Base-by-base conservation (phyloP, 2,329 filamentous ascomycete species). In the Alternaria triticina region DNA sequence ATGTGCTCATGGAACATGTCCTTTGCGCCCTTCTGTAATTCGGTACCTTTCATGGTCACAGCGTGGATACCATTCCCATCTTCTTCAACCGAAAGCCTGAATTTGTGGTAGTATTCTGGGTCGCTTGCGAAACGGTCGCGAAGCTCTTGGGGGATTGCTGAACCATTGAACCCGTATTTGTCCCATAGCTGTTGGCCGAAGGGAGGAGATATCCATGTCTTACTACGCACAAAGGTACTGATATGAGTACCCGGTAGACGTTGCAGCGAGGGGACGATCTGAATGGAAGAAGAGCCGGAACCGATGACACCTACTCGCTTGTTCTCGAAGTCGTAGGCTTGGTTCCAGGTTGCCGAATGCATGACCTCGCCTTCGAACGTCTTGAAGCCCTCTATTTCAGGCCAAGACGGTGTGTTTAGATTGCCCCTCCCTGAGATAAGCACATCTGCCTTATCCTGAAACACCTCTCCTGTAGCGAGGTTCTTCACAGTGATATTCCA, bases 211-310 rank as follows among this genome's bases (percentile, higher is more conserved):
- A 80, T 77, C 77, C 77, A 80, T 1, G 77, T 79, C 51, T 73
- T 74, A 58, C 76, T 77, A 25, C 77, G 72, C 13, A 73, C 73
- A 59, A 79, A 80, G n/a, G 70, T 73, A 17, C 66, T 68, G 8
- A 78, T 63, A 12, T 77, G 70, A 0, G 76, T 77, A 6, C 72
- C 74, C 6, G 73, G 52, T 13, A 80, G 44, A 8, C 72, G 73
- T 68, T 80, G 82, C 3, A 83, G 74, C 3, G 74, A 75, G 3
- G 77, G 74, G 4, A 83, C 77, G 20, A 82, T 82, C 52, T 82
- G 80, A 17, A 82, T 83, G 0, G 81, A 79, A 13, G 77, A 79
- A 33, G 76, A 72, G 17, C 78, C 77, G 9, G 74, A 73, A 6
- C 77, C 77, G 25, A 80, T 79, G 3, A 80, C 74, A 4, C 71